Base-by-base conservation (phyloP, 129 eudicot species). In the Heracleum sosnowskyi region DNA sequence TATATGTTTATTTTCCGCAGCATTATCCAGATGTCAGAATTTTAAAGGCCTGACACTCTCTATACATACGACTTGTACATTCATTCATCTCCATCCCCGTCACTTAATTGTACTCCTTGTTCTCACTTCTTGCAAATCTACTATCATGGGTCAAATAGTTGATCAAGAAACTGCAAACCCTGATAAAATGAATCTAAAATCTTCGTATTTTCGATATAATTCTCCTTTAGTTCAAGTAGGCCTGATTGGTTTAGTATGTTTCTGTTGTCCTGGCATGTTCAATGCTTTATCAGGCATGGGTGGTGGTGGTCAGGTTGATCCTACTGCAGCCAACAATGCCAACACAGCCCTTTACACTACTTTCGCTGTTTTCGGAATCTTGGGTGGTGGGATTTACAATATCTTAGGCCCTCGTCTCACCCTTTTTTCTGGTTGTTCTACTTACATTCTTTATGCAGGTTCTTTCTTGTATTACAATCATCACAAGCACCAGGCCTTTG, bases 221-320 rank as follows among this genome's bases (percentile, higher is more conserved):
- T 96, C 99, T 17, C 99, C 97, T 0, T 47, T 96, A 0, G 79
- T 89, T n/a, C 99, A 96, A 81, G 95, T 96, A 1, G 82, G 75
- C 12, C 40, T 96, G 34, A 96, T 96, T 78, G 99, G 97, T 26
- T 40, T 96, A 0, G 99, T 96, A 29, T 96, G 99, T 69, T 96
- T 96, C 72, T 96, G 99, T 78, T 92, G 97, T 68, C 99, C 99
- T 2, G 99, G 97, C 0, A 96, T 96, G 99, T 96, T 90, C 84
- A 96, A 90, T 75, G 97, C 99, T 16, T 85, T 96, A n/a, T 90
- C 97, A 62, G 97, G 99, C 77, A 89, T 96, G 97, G 99, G 99
- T 40, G 99, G 95, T 39, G 97, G 97, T 7, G 99, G 99, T 37
- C 99, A 96, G 77, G 92, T 96, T 11, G 97, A 96, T 69, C 96